Percentiles rank a stretch among this genome's conserved stretches.
These are phyloP conservation scores for Lodderomyces parapsilosis DNA, from an alignment of 1,139 yeast species.

Conservation along the genomic window DNA sequence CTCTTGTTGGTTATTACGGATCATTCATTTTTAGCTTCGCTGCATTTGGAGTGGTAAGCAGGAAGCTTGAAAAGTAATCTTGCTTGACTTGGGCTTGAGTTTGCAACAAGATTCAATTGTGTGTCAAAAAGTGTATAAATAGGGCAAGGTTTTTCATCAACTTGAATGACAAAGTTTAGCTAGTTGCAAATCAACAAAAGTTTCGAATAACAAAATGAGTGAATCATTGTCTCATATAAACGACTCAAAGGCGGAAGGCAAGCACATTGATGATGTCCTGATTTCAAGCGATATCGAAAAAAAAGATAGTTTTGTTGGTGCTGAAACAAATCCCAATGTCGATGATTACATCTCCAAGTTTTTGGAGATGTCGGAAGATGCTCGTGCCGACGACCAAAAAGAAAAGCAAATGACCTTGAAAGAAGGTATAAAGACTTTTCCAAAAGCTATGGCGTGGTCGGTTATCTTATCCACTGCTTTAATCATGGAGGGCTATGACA, in stretches of 20 bases:
- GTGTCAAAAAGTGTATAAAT: not conserved
- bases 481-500: conserved; percentile 46
- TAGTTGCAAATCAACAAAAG: not conserved
- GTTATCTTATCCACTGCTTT: conserved; percentile 38
- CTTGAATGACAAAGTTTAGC: not conserved
- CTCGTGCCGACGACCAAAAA: conserved; percentile 34
- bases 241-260: conserved; percentile 14
- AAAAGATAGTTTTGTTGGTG: conserved; percentile 11
- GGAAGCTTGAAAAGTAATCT: not conserved
- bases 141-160: not conserved
- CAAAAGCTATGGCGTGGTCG: conserved; percentile 44
- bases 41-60: not conserved
- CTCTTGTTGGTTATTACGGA: not conserved
- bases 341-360: conserved; percentile 42
- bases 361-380: conserved; percentile 42
- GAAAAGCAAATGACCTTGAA: conserved; percentile 43
- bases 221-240: not conserved
- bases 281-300: conserved; percentile 8
- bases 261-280: conserved; percentile 15
- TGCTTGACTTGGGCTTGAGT: not conserved
- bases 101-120: not conserved
- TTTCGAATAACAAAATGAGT: not conserved
- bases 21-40: not conserved
- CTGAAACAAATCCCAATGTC: conserved; percentile 17
- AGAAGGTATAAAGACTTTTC: conserved; percentile 44